Percentiles rank a stretch among this genome's conserved stretches.
These are phyloP conservation scores for Dalbergia oliveri DNA, from an alignment of 306 rosid genomes.

Conservation along the genomic window DNA sequence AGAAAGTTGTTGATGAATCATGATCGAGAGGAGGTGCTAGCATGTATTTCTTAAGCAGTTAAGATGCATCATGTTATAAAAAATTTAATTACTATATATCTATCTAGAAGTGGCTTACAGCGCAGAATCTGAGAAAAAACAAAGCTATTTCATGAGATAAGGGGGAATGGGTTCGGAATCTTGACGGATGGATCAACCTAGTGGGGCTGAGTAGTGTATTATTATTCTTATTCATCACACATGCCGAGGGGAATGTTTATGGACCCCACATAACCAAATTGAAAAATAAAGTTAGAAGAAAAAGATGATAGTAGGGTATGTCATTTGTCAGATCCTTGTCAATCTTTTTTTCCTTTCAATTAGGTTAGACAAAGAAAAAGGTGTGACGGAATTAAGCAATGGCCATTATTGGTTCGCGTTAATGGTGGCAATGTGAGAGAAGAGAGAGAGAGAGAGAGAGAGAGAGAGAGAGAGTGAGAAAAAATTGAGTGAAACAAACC, in stretches of 20 bases:
- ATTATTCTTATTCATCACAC: conserved; percentile 73
- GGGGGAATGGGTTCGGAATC: conserved; percentile 43
- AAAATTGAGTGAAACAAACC: not conserved
- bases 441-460: not conserved
- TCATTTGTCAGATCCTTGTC: conserved; percentile 58
- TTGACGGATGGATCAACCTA: conserved; percentile 44
- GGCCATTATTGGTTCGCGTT: conserved; percentile 49
- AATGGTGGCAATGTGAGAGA: conserved; percentile 46
- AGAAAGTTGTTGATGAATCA: too few relatives aligned
- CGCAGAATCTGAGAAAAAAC: not conserved
- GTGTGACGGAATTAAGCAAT: conserved; percentile 59
- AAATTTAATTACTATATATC: too few relatives aligned
- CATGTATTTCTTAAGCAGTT: too few relatives aligned
- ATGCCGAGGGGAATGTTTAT: conserved; percentile 72
- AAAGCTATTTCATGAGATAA: not conserved
- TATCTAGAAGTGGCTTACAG: conserved; percentile 55
- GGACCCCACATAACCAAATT: conserved; percentile 49
- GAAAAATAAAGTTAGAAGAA: not conserved
- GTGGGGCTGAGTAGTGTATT: conserved; percentile 48
- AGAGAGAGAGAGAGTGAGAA: too few relatives aligned
- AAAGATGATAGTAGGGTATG: conserved; percentile 31
- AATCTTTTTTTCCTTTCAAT: conserved; percentile 28
- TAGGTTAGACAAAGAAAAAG: conserved; percentile 25
- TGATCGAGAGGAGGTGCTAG: too few relatives aligned
- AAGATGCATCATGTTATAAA: too few relatives aligned